Percentiles rank a stretch among this genome's conserved stretches.
phyloP scores from a whole-genome alignment of 108 stramenopile genomes.

The Cyclotella cryptica region DNA sequence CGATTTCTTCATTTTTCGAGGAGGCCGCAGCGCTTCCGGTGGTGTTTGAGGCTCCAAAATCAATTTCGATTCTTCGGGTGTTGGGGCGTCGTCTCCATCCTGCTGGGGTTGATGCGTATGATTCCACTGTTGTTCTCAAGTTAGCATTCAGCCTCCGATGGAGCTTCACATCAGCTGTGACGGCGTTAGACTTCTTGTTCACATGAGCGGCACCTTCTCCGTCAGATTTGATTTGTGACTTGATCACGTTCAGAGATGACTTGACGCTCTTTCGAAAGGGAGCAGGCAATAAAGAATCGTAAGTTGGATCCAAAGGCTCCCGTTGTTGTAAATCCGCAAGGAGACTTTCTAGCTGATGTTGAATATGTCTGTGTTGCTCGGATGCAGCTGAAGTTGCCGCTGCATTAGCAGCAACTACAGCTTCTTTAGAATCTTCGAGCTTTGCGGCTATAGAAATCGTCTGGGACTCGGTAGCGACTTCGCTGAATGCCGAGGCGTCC shows the following conservation, averaged over 20 bases:
- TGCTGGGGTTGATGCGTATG: constrained; percentile 57
- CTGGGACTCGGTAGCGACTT: not conserved
- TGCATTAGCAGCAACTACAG: not conserved
- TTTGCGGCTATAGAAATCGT: not conserved
- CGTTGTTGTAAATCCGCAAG: constrained; percentile 44
- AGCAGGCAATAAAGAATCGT: constrained; percentile 66
- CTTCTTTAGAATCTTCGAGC: not conserved
- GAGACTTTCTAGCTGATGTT: constrained; percentile 44
- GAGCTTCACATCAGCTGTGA: constrained; percentile 48
- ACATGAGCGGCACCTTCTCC: not conserved
- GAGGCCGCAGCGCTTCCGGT: constrained; percentile 32
- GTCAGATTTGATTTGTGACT: constrained; percentile 50
- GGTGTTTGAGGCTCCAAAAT: constrained; percentile 32
- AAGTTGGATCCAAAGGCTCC: constrained; percentile 83
- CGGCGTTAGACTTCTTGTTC: constrained; percentile 26
- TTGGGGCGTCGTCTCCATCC: constrained; percentile 52
- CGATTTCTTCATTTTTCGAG: constrained; percentile 37
- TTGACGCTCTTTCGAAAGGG: constrained; percentile 61
- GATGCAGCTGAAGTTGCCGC: constrained; percentile 13
- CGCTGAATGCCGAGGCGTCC: not conserved
- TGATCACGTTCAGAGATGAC: constrained; percentile 53
- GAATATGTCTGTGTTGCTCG: constrained; percentile 40
- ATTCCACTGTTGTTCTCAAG: constrained; percentile 68
- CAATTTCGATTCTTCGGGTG: constrained; percentile 39
- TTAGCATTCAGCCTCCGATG: constrained; percentile 54